A percentile compares a stretch with the other conserved stretches of the same genome.
Conservation (phyloP, 176 grass and related monocot species). For the Eragrostis curvula region DNA sequence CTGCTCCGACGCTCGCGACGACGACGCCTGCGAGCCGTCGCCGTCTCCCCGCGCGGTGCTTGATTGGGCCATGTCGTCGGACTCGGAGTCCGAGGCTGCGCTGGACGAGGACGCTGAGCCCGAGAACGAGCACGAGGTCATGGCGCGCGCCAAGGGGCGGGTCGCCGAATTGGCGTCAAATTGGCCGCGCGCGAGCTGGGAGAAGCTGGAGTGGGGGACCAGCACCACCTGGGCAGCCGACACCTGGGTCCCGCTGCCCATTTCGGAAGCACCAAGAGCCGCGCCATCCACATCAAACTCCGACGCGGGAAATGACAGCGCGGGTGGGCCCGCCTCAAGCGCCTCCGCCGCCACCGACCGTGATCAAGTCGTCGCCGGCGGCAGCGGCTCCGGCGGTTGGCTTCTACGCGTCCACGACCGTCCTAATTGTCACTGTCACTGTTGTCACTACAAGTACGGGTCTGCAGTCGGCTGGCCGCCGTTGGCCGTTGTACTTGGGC, state of each 20-base stretch:
- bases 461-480: conserved; percentile 17
- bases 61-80: conserved; percentile 53
- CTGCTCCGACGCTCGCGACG: conserved; percentile 20
- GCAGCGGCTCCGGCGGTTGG: not conserved
- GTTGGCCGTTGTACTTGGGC: conserved; percentile 31
- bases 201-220: conserved; percentile 3
- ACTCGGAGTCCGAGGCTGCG: conserved; percentile 42
- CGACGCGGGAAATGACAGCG: conserved; percentile 26
- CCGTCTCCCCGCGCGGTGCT: conserved; percentile 77
- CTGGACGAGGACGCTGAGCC: conserved; percentile 1
- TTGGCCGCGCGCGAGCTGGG: conserved; percentile 38
- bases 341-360: not conserved
- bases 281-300: conserved; percentile 3
- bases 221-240: conserved; percentile 34
- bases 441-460: conserved; percentile 20
- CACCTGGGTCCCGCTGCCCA: conserved; percentile 23
- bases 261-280: conserved; percentile 22
- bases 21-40: conserved; percentile 9
- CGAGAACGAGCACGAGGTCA: conserved; percentile 45
- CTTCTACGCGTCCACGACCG: not conserved
- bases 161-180: conserved; percentile 60
- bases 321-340: not conserved
- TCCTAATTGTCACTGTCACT: not conserved
- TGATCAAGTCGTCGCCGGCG: not conserved
- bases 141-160: conserved; percentile 61